Conservation (phyloP, 208 protist genomes). For the Herpetomonas muscarum region DNA sequence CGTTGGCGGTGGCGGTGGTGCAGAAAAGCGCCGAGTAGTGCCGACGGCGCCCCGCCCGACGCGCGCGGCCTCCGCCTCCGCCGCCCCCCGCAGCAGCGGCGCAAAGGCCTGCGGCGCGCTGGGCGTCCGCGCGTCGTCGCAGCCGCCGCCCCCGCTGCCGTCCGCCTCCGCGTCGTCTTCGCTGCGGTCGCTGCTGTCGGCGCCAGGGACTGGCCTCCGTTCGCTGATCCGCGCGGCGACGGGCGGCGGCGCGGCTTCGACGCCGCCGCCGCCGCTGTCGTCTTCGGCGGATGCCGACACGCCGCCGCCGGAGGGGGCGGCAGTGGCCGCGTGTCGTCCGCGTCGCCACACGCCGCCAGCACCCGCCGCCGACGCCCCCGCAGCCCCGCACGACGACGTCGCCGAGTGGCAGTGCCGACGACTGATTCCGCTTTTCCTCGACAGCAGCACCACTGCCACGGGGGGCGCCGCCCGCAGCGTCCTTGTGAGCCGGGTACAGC, state of each 20-base stretch:
- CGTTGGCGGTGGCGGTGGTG: no score
- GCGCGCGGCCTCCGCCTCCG: background rate
- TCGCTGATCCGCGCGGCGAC: background rate
- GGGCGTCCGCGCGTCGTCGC: background rate
- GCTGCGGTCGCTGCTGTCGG: background rate
- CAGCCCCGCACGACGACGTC: background rate
- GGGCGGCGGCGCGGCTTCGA: background rate
- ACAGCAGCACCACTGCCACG: background rate
- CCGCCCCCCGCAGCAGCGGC: slow-evolving; percentile 1
- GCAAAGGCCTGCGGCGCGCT: no score
- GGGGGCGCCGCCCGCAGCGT: background rate
- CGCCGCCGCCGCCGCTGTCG: background rate
- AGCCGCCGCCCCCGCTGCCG: background rate
- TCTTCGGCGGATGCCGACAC: no score
- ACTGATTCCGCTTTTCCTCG: slow-evolving; percentile 2
- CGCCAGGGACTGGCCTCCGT: background rate
- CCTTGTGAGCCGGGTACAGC: slow-evolving; percentile 13
- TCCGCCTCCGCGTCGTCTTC: background rate
- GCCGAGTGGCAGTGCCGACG: slow-evolving; percentile 2
- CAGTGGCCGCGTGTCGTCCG: no score
- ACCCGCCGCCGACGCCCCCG: background rate
- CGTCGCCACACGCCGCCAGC: no score
- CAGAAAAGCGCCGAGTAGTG: background rate
- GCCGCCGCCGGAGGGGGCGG: background rate
- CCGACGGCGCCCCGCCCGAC: no score